Conservation (phyloP, 2,329 filamentous ascomycete genomes). For the Verticillium isaacii region DNA sequence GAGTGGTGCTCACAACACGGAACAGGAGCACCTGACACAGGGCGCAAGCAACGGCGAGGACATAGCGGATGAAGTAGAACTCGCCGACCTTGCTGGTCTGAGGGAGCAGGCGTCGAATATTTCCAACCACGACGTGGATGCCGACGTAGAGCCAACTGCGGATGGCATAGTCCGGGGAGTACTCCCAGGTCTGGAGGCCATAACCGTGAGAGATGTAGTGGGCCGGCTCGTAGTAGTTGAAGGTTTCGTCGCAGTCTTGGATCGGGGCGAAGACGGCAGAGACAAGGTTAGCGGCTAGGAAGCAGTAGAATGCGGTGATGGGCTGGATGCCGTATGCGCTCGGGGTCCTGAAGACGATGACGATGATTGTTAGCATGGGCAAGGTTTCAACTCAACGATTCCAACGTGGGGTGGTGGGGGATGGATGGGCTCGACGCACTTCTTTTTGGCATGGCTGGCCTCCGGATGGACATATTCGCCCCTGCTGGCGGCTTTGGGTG, state of each 20-base stretch:
- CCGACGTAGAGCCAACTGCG: constrained; percentile 89
- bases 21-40: constrained; percentile 79
- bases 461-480: constrained; percentile 41
- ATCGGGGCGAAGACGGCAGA: constrained; percentile 85
- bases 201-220: constrained; percentile 93
- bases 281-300: constrained; percentile 66
- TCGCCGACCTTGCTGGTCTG: constrained; percentile 62
- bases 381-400: not conserved
- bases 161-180: constrained; percentile 91
- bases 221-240: constrained; percentile 98
- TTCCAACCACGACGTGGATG: constrained; percentile 71
- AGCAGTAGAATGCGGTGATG: constrained; percentile 75
- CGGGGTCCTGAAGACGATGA: constrained; percentile 29
- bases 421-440: constrained; percentile 26
- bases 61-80: constrained; percentile 82
- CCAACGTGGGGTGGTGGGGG: constrained; percentile 2
- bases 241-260: constrained; percentile 97
- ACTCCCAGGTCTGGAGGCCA: constrained; percentile 97
- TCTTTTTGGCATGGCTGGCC: constrained; percentile 47
- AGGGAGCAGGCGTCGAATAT: constrained; percentile 59
- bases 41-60: constrained; percentile 72
- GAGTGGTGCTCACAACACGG: constrained; percentile 66
- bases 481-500: constrained; percentile 26
- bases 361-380: constrained; percentile 4
- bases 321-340: constrained; percentile 63